Evolutionary conservation across 176 grass and related monocot genomes (phyloP), one percentile per base, ranked within the genome.

Genomic region (Carex kokanica): DNA sequence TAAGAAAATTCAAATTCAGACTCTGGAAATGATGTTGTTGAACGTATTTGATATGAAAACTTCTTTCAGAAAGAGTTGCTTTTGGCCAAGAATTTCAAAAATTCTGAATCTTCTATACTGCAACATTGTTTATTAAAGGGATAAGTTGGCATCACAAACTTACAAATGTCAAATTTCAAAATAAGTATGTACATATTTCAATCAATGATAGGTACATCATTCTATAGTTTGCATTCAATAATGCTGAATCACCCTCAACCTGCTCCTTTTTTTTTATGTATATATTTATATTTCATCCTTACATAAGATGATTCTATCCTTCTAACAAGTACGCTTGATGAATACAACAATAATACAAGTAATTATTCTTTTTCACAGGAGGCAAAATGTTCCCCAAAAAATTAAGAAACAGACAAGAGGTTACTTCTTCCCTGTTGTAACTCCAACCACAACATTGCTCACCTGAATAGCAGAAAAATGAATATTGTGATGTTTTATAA

Each of bases 391-490:
- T 23, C 2, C n/a, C 25, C 16, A 61, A 80, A 80, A 31, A 82
- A 27, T 12, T 12, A 60, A 64, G 6, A 64, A 53, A 49, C 24
- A 47, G 66, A 57, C 54, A 87, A 61, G 29, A 80, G 0, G 31
- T 88, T 64, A 93, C 31, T 96, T 93, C 87, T 90, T 94, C 54
- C 91, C 92, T 68, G 83, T 63, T 29, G 92, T 95, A 71, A 98
- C 91, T 83, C 95, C 95, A 63, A 98, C 95, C 40, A 91, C 95
- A 45, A 98, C 88, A 62, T 91, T 98, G 83, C 87, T 98, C 49
- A 98, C 95, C 95, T 98, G 88, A 78, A 86, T 65, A 32, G 69
- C 14, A 67, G n/a, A 25, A 79, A 68, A 53, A 41, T 32, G 1
- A 12, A 16, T 21, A 24, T 61, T 61, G 20, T 24, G 20, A 2